A percentile compares a stretch with the other conserved stretches of the same genome.
These are phyloP conservation scores for Nothophytophthora sp. DNA, from an alignment of 352 stramenopile genomes.

Conservation along the genomic window DNA sequence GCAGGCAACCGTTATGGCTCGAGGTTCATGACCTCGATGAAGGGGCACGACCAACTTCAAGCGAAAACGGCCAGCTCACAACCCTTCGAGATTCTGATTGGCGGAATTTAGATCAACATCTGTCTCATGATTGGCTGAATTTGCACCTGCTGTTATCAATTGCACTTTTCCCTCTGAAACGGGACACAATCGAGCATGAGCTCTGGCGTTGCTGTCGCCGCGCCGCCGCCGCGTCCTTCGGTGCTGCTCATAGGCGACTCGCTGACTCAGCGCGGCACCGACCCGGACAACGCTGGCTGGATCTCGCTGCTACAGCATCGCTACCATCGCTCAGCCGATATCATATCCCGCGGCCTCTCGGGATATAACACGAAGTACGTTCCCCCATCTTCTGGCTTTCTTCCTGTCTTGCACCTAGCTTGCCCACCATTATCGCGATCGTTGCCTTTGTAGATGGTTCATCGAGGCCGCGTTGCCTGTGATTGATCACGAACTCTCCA, in stretches of 20 bases:
- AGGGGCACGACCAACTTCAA: too few species aligned
- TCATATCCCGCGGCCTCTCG: slow-evolving; percentile 46
- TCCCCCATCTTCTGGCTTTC: background rate
- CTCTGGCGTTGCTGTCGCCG: slow-evolving; percentile 1
- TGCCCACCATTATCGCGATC: background rate
- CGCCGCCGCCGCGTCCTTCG: slow-evolving; percentile 8
- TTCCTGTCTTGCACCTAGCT: too few species aligned
- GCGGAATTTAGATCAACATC: too few species aligned
- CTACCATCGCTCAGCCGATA: slow-evolving; percentile 47
- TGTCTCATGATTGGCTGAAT: too few species aligned
- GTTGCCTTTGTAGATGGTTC: slow-evolving; percentile 37
- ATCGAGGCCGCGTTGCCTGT: slow-evolving; percentile 39
- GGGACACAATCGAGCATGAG: too few species aligned
- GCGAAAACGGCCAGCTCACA: background rate
- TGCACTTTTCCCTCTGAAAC: too few species aligned
- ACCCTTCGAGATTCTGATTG: too few species aligned
- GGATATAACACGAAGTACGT: slow-evolving; percentile 52
- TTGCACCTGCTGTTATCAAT: too few species aligned
- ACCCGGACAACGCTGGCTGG: slow-evolving; percentile 36
- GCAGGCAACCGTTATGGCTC: background rate
- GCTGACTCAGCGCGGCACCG: slow-evolving; percentile 41
- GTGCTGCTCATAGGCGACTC: slow-evolving; percentile 54
- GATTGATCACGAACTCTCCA: slow-evolving; percentile 36
- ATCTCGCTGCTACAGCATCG: slow-evolving; percentile 36
- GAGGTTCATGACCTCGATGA: too few species aligned